These are phyloP conservation scores for Avena sativa DNA, from an alignment of 176 grass and related monocot species.

Conservation along the genomic window DNA sequence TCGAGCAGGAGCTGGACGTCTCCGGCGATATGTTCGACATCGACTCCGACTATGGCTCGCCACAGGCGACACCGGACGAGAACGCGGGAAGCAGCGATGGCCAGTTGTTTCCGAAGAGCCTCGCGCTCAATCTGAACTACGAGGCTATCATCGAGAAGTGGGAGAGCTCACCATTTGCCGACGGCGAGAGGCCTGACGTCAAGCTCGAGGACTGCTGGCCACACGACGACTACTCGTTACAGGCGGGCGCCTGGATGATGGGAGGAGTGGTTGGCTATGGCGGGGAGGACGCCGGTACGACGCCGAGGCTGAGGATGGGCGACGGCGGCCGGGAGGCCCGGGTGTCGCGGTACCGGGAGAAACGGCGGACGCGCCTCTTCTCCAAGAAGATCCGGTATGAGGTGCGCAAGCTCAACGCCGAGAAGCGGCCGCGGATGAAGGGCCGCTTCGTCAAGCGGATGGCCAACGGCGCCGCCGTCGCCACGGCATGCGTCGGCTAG, in stretches of 20 bases:
- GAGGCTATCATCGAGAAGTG: conserved; percentile 81
- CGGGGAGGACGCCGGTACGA: conserved; percentile 1
- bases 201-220: conserved; percentile 69
- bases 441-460: conserved; percentile 88
- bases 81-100: conserved; percentile 10
- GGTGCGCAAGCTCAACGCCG: conserved; percentile 97
- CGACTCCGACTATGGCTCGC: conserved; percentile 71
- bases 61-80: conserved; percentile 41
- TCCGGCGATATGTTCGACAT: conserved; percentile 72
- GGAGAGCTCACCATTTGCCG: conserved; percentile 78
- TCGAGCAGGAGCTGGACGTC: conserved; percentile 52
- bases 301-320: conserved; percentile 43
- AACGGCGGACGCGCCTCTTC: conserved; percentile 92
- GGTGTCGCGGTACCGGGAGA: conserved; percentile 90
- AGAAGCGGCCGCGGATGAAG: conserved; percentile 97
- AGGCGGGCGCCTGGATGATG: conserved; percentile 51
- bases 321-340: conserved; percentile 74
- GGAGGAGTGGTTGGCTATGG: conserved; percentile 38
- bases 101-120: conserved; percentile 34
- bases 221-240: conserved; percentile 65
- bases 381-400: conserved; percentile 99
- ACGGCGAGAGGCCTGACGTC: conserved; percentile 61
- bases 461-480: conserved; percentile 26
- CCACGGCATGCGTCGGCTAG: conserved; percentile 52
- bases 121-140: conserved; percentile 76